These are phyloP conservation scores for Mycena rebaudengoi DNA, from an alignment of 768 basidiomycete species.

Conservation along the genomic window DNA sequence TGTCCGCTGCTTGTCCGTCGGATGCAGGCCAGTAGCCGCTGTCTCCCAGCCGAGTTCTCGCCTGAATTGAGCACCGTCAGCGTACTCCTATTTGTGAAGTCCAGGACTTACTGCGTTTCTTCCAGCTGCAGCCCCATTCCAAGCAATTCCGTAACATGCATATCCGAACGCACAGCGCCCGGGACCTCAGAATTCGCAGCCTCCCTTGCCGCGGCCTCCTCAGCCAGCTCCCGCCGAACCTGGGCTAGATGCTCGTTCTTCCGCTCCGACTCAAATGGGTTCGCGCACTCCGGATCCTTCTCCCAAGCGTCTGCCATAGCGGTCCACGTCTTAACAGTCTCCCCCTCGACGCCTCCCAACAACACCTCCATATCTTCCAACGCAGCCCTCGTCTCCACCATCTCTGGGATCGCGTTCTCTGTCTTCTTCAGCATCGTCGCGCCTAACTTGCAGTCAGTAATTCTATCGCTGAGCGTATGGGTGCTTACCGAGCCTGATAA, in stretches of 20 bases:
- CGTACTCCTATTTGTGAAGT: neutral
- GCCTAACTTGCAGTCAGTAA: neutral
- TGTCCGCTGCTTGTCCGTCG: neutral
- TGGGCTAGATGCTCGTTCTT: slow-evolving; percentile 11
- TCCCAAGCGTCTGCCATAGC: slow-evolving; percentile 1
- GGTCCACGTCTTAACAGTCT: neutral
- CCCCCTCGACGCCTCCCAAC: neutral
- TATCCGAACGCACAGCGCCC: no score
- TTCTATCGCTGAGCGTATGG: neutral
- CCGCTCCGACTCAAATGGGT: slow-evolving; percentile 14
- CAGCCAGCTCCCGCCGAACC: slow-evolving; percentile 27
- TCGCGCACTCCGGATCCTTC: neutral
- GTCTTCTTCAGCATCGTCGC: neutral
- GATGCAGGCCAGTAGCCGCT: neutral
- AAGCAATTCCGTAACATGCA: slow-evolving; percentile 18
- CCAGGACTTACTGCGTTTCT: slow-evolving; percentile 23
- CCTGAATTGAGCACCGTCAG: neutral
- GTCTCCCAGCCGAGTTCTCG: slow-evolving; percentile 1
- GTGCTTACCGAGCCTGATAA: neutral
- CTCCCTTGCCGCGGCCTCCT: slow-evolving; percentile 22
- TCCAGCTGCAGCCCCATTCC: slow-evolving; percentile 26
- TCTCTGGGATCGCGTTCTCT: slow-evolving; percentile 1
- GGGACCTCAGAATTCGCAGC: neutral
- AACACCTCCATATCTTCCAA: slow-evolving; percentile 7
- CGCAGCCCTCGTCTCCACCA: neutral